Evolutionary conservation across 106 monocot genomes (phyloP).

Genomic region (Iris macrosiphon): DNA sequence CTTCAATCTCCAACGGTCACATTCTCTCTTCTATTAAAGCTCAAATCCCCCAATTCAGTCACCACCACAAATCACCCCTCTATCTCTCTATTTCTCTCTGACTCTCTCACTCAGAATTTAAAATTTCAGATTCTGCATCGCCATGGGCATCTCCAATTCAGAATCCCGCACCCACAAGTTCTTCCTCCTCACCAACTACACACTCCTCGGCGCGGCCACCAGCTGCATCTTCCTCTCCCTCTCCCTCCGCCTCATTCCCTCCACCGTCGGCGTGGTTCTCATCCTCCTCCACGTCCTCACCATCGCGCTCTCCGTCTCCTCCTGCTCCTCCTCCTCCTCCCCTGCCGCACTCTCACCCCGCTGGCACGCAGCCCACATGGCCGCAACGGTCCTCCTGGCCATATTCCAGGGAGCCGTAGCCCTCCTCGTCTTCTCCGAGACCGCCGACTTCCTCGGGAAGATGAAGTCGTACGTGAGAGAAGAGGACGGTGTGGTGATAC

Average conservation of each 20-base stretch:
- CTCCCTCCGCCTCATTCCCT: constrained; percentile 81
- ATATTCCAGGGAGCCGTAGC: constrained; percentile 90
- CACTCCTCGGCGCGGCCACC: constrained; percentile 72
- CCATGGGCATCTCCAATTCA: background rate
- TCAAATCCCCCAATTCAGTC: background rate
- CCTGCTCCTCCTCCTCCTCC: constrained; percentile 38
- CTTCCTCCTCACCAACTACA: constrained; percentile 81
- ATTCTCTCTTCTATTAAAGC: constrained; percentile 4
- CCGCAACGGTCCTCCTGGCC: constrained; percentile 67
- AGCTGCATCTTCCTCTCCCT: constrained; percentile 90
- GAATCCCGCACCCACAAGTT: constrained; percentile 57
- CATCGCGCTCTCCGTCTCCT: constrained; percentile 55
- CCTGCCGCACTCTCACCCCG: constrained; percentile 20
- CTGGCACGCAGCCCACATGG: constrained; percentile 71
- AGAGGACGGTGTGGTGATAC: constrained; percentile 54
- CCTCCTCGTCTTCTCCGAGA: constrained; percentile 66
- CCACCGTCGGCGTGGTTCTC: constrained; percentile 59
- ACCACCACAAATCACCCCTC: background rate
- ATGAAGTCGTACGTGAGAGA: constrained; percentile 57
- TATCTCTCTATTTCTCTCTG: background rate
- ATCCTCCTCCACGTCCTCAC: constrained; percentile 80
- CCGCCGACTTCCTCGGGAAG: constrained; percentile 38
- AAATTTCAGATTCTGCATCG: background rate
- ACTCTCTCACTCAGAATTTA: background rate
- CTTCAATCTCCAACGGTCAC: constrained; percentile 30